Conservation (phyloP, 1,284 basidiomycete genomes). For the Rhizoctonia solani region DNA sequence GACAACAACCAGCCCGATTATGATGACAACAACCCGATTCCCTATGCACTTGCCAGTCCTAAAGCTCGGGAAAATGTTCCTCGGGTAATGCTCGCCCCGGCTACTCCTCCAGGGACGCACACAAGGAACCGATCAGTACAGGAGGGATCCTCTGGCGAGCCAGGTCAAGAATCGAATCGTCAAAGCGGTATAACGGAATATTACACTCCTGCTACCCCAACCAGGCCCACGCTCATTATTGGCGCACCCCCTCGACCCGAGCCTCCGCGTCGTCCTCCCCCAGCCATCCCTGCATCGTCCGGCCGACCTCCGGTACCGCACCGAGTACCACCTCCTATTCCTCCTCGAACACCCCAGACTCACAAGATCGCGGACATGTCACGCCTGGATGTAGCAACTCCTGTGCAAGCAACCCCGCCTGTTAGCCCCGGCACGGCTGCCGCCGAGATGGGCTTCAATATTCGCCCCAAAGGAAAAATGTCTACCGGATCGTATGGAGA, state of each 20-base stretch:
- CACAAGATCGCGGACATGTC: not conserved
- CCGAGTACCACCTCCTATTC: constrained; percentile 3
- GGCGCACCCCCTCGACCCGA: not conserved
- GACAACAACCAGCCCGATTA: not conserved
- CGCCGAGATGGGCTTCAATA: constrained; percentile 14
- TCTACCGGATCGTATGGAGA: constrained; percentile 20
- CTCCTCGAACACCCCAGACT: constrained; percentile 8
- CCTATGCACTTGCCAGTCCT: constrained; percentile 23
- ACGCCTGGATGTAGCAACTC: not conserved
- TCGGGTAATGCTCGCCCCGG: constrained; percentile 2
- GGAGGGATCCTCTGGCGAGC: not conserved
- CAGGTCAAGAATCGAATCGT: not conserved
- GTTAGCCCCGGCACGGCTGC: constrained; percentile 14
- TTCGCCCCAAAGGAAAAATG: not conserved
- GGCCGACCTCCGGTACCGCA: not conserved
- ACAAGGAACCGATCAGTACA: not conserved
- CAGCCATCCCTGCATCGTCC: not conserved
- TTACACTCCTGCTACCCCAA: constrained; percentile 16
- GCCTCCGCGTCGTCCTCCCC: not conserved
- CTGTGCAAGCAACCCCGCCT: constrained; percentile 4
- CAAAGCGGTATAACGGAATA: constrained; percentile 10
- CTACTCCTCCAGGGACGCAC: constrained; percentile 11
- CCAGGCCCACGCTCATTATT: not conserved
- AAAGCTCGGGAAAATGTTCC: constrained; percentile 1
- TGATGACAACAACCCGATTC: not conserved